Base-by-base conservation (phyloP, 345 rosid species). In the Orychophragmus violaceus region DNA sequence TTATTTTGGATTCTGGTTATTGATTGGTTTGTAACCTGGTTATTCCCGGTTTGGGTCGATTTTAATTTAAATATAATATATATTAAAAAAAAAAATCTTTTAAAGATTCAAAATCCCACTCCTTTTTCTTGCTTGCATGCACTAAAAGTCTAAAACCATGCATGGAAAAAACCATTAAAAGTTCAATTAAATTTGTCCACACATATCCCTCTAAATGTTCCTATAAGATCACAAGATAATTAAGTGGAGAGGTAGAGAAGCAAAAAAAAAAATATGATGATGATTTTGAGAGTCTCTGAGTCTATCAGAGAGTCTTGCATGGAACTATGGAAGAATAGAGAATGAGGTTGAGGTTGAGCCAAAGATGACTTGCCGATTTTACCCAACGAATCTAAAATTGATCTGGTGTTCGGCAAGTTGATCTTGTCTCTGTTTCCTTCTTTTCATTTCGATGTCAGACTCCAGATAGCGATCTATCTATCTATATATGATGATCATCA, bases 371-470 rank as follows among this genome's bases (percentile, higher is more conserved):
- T 41, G 46, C 46, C 45, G 7, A 39, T n/a, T n/a, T 33, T 33
- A 2, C 33, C 55, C 66, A 65, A 1, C 16, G 3, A 33, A 11
- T 62, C 46, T 46, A 1, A 48, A 56, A 6, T 1, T 56, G 57
- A 36, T 49, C 6, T 51, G 55, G 71, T 65, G 49, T 59, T 30
- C 45, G 77, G 77, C 72, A 73, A 58, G 72, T 66, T 73, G 57
- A 29, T 32, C 57, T 41, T 73, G 77, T 72, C 77, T 73, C 77
- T 39, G n/a, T 59, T 73, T 73, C 67, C 24, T 73, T 73, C 68
- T 73, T 50, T 66, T 39, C 59, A 66, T 51, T 73, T 73, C 41
- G 41, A 73, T 73, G 77, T 51, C 39, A 73, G 77, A 66, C 55
- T 66, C 56, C 0, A 16, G 45, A 56, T 72, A n/a, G n/a, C n/a